phyloP scores from a whole-genome alignment of 495 filamentous ascomycete species.

The Beverwykella pulmonaria region DNA sequence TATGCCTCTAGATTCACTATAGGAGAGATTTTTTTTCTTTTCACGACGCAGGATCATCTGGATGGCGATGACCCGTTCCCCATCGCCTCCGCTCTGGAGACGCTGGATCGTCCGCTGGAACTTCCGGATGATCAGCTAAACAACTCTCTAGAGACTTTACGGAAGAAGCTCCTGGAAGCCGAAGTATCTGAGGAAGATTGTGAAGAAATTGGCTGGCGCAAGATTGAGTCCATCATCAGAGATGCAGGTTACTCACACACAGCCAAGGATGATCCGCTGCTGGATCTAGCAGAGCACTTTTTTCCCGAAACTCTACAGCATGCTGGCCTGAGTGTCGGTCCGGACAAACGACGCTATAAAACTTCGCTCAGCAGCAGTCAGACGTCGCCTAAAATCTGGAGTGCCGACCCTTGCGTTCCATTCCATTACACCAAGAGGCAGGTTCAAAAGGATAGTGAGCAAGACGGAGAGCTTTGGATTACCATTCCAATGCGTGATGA shows the following conservation, averaged over 20 bases:
- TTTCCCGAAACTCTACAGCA: not conserved
- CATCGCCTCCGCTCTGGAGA: too few relatives aligned
- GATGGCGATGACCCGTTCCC: not conserved
- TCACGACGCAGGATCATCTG: not conserved
- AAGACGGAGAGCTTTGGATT: not conserved
- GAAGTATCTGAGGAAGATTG: not conserved
- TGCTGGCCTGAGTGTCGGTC: not conserved
- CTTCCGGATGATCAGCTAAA: not conserved
- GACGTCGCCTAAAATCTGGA: not conserved
- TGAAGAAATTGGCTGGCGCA: not conserved
- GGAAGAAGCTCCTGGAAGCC: not conserved
- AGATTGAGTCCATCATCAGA: not conserved
- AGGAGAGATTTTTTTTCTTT: constrained; percentile 1
- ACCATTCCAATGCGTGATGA: not conserved
- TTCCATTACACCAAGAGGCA: not conserved
- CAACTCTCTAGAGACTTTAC: not conserved
- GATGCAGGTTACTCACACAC: not conserved
- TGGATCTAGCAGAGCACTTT: not conserved
- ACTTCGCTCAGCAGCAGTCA: not conserved
- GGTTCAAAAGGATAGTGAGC: too few relatives aligned
- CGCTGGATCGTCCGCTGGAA: not conserved
- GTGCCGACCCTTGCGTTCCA: not conserved
- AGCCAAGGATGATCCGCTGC: not conserved
- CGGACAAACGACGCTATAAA: not conserved
- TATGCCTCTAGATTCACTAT: not conserved